Base-by-base conservation (phyloP, 2,329 filamentous ascomycete genomes). In the Dactylellina parvicollis region DNA sequence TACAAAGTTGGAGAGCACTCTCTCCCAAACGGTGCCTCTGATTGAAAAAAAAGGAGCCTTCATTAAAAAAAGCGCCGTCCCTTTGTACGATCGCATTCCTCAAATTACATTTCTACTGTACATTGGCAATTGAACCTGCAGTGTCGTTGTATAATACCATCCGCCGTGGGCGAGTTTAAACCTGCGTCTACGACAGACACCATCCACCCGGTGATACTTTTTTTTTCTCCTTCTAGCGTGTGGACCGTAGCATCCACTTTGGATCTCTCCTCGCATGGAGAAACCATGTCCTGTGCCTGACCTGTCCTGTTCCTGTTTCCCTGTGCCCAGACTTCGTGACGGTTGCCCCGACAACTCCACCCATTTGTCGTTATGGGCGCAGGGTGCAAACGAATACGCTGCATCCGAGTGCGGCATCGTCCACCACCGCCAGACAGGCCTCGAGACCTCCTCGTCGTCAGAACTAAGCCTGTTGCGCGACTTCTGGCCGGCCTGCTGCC, bases 281-380 rank as follows among this genome's bases (percentile, higher is more conserved):
- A n/a, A n/a, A n/a, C n/a, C n/a, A n/a, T n/a, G n/a, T n/a, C n/a
- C n/a, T n/a, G n/a, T n/a, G n/a, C n/a, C n/a, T n/a, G n/a, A n/a
- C n/a, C n/a, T n/a, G n/a, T n/a, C n/a, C n/a, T n/a, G n/a, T n/a
- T n/a, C n/a, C n/a, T n/a, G n/a, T n/a, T n/a, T n/a, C n/a, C n/a
- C n/a, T n/a, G n/a, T 7, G 26, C 47, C 28, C 24, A 34, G 47
- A 32, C 18, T 28, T 46, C 62, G 54, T 67, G 62, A 42, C 36
- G 40, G 62, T 67, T 67, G 62, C 62, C 62, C 52, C 52, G 44
- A 67, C 62, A 67, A 67, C 62, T 59, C 22, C 30, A 18, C n/a
- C 46, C 47, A 52, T 32, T 9, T 12, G 26, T 18, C n/a, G 8
- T 28, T 30, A 28, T 30, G 32, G 2, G 5, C 61, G 20, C 22